Base-by-base conservation (phyloP, 2,329 filamentous ascomycete species). In the Sclerotinia borealis region DNA sequence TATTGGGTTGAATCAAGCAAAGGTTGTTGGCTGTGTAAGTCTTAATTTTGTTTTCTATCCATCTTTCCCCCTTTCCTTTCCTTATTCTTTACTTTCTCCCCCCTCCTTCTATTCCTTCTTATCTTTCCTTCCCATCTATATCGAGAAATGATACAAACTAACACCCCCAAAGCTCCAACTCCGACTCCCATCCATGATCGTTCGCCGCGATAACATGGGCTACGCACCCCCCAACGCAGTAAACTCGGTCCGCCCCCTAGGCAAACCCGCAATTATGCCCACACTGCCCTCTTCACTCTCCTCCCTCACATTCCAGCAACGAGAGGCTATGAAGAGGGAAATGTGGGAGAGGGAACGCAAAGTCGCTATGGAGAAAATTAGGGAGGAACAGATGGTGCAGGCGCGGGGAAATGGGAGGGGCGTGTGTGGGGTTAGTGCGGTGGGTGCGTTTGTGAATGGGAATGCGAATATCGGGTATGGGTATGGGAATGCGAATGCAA, bases 111-210 rank as follows among this genome's bases (percentile, higher is more conserved):
- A 19, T 17, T 15, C 8, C 41, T 17, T 17, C 41, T 15, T 45
- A 19, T n/a, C 41, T 11, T 17, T 17, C 13, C 41, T 45, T n/a
- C 8, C 41, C 13, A 19, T 45, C 43, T 61, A 51, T n/a, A n/a
- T n/a, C n/a, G n/a, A n/a, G n/a, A n/a, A n/a, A n/a, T n/a, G n/a
- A n/a, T 25, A 39, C 39, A 34, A 19, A 25, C 63, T 65, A 43
- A 61, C 47, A 64, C 19, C 10, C 39, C 27, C 4, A 22, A 56
- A 85, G 83, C 77, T 85, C 59, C 79, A 83, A 70, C 73, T 86
- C 59, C 82, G 85, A 29, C 77, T 86, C 22, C 85, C 85, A 2
- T 86, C 83, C 0, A 86, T 87, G 84, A 77, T 86, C 65, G 85
- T 87, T 56, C 68, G 68, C 10, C 68, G 72, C 43, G 72, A 74